Evolutionary conservation across 306 rosid species (phyloP).

Genomic region (Quercus berberidifolia): DNA sequence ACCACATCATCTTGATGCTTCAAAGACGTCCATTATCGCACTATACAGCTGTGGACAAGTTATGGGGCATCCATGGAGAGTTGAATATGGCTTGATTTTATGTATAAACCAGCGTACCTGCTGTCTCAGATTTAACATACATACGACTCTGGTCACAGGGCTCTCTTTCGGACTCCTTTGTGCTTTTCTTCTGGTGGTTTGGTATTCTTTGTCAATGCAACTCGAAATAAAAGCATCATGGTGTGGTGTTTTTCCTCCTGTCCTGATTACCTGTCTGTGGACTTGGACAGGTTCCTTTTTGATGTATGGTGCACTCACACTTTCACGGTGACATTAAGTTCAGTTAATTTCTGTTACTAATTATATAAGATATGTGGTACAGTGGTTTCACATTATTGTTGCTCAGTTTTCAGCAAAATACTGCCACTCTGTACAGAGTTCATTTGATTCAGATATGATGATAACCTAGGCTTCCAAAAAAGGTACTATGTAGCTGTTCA

Average conservation of each 20-base stretch:
- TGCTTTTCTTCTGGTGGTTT: not conserved
- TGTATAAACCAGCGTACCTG: not conserved
- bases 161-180: not conserved
- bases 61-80: not conserved
- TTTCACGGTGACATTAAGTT: not conserved
- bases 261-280: not conserved
- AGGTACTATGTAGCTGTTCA: not conserved
- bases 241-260: not conserved
- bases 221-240: constrained; percentile 27
- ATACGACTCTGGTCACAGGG: not conserved
- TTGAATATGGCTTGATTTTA: not conserved
- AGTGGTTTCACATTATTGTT: no score
- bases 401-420: no score
- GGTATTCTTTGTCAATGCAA: constrained; percentile 9
- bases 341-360: not conserved
- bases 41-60: constrained; percentile 24
- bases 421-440: no score
- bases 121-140: not conserved
- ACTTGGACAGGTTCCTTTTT: not conserved
- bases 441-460: no score
- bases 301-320: not conserved
- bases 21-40: constrained; percentile 19
- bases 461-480: not conserved
- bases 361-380: not conserved
- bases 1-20: constrained; percentile 42